Conservation (phyloP, 805 yeast species). For the Hyphopichia homilentoma region DNA sequence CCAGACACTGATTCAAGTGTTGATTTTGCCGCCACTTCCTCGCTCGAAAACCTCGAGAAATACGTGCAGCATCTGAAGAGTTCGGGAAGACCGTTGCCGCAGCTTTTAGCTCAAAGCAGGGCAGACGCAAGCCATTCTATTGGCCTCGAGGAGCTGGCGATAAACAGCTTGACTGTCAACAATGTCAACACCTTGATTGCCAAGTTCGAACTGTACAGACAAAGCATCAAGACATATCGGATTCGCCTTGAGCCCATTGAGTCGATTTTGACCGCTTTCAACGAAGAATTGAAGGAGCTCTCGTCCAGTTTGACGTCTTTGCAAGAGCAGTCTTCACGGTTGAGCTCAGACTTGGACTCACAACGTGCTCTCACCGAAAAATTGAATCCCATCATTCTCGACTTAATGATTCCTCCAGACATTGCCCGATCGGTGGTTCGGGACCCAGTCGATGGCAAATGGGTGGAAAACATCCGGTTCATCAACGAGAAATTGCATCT, state of each 20-base stretch:
- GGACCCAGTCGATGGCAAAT: conserved; percentile 53
- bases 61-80: conserved; percentile 3
- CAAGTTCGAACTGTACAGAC: conserved; percentile 20
- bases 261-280: conserved; percentile 52
- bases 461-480: conserved; percentile 66
- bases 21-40: not conserved
- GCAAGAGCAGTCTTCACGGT: conserved; percentile 29
- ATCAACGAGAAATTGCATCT: conserved; percentile 56
- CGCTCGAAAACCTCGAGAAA: conserved; percentile 8
- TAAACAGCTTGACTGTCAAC: conserved; percentile 2
- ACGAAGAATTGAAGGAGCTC: conserved; percentile 40
- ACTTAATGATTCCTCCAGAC: conserved; percentile 71
- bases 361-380: conserved; percentile 31
- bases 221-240: conserved; percentile 25
- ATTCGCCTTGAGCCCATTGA: conserved; percentile 48
- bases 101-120: conserved; percentile 11
- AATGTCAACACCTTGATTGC: conserved; percentile 6
- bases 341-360: conserved; percentile 22
- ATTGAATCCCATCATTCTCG: conserved; percentile 74
- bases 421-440: conserved; percentile 54
- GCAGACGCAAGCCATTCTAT: conserved; percentile 5
- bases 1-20: not conserved
- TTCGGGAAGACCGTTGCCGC: conserved; percentile 1
- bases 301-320: conserved; percentile 29
- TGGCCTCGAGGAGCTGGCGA: not conserved